Conservation (phyloP, 2,329 filamentous ascomycete genomes). For the Sporothrix brasiliensis region DNA sequence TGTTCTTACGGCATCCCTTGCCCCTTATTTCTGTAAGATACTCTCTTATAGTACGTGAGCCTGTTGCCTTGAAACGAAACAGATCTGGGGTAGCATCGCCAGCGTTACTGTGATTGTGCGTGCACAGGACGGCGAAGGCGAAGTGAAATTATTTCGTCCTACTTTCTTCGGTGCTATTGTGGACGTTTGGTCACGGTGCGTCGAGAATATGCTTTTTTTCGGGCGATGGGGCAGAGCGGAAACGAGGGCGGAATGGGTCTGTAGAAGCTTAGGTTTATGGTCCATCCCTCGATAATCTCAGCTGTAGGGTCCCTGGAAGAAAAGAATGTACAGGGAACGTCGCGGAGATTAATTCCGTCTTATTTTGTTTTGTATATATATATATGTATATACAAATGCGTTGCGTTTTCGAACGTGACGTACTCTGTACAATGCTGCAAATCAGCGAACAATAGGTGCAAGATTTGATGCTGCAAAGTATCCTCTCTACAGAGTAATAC, state of each 20-base stretch:
- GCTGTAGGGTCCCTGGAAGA: no score
- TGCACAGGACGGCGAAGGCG: not conserved
- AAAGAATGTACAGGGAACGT: no score
- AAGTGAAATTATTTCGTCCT: not conserved
- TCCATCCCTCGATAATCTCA: not conserved
- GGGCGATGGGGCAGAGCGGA: constrained; percentile 1
- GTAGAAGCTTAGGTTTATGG: not conserved
- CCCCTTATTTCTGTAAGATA: constrained; percentile 8
- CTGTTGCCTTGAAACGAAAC: constrained; percentile 17
- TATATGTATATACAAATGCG: no score
- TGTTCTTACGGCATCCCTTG: not conserved
- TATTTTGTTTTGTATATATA: no score
- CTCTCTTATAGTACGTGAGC: no score
- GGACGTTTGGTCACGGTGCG: no score
- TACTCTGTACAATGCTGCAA: no score
- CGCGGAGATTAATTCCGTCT: no score
- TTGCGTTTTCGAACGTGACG: no score
- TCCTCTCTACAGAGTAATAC: not conserved
- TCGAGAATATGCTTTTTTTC: not conserved
- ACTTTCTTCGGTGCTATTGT: not conserved
- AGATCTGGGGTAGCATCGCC: constrained; percentile 12
- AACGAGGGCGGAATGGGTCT: not conserved
- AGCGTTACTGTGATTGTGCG: constrained; percentile 1
- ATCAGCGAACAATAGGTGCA: not conserved
- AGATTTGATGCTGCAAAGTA: not conserved